phyloP scores from a whole-genome alignment of 2,329 filamentous ascomycete species.

The Tolypocladium capitatum region DNA sequence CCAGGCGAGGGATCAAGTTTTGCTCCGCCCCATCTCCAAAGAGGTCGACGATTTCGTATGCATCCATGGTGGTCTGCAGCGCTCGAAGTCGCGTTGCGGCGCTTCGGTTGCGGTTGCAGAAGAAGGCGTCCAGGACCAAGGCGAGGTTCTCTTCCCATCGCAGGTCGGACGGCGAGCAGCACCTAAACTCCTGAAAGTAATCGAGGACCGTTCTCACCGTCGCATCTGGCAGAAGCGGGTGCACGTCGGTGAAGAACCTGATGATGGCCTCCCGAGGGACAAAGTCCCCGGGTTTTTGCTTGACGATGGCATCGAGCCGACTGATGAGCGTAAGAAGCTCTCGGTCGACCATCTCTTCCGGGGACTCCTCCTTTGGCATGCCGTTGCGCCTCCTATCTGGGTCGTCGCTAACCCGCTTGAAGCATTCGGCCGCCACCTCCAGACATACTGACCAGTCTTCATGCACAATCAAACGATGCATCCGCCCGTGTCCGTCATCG shows the following conservation, averaged over 20 bases:
- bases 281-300: constrained; percentile 35
- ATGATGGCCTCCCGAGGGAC: constrained; percentile 54
- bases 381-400: constrained; percentile 10
- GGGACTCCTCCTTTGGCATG: constrained; percentile 13
- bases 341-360: constrained; percentile 24
- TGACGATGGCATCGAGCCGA: constrained; percentile 34
- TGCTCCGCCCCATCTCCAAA: constrained; percentile 45
- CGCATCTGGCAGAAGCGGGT: constrained; percentile 49
- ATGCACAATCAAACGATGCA: constrained; percentile 45
- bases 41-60: constrained; percentile 44
- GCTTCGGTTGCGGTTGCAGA: constrained; percentile 46
- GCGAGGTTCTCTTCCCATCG: constrained; percentile 53
- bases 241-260: constrained; percentile 50
- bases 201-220: constrained; percentile 51
- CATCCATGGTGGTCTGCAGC: constrained; percentile 45
- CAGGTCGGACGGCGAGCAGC: constrained; percentile 57
- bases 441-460: constrained; percentile 54
- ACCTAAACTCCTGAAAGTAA: constrained; percentile 55
- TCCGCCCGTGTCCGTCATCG: constrained; percentile 33
- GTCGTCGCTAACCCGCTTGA: constrained; percentile 16
- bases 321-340: constrained; percentile 32
- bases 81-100: constrained; percentile 49
- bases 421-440: constrained; percentile 44
- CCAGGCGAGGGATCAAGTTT: constrained; percentile 43
- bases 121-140: constrained; percentile 48